A percentile compares a stretch with the other conserved stretches of the same genome.
Evolutionary conservation across 306 rosid genomes (phyloP).

Genomic region (Oxytropis ochrocephala): DNA sequence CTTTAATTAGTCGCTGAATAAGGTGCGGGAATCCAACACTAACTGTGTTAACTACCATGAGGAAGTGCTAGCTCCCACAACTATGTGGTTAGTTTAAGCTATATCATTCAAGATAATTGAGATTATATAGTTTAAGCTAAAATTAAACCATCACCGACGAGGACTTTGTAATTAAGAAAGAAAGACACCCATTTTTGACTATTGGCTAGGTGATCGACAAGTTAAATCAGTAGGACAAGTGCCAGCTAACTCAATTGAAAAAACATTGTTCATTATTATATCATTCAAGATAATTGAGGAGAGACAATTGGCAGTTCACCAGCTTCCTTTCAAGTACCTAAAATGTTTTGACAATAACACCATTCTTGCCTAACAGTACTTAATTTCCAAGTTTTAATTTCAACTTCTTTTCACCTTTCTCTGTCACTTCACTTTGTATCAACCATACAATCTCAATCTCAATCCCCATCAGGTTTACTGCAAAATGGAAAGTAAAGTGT

Average conservation of each 20-base stretch:
- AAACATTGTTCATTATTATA: conserved; percentile 14
- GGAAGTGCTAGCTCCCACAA: too few relatives aligned
- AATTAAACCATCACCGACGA: not conserved
- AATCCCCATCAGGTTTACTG: conserved; percentile 7
- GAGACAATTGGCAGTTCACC: conserved; percentile 23
- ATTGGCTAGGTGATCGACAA: not conserved
- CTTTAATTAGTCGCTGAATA: too few relatives aligned
- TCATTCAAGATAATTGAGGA: conserved; percentile 17
- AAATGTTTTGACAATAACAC: conserved; percentile 20
- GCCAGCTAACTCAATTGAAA: conserved; percentile 20
- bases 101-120: too few relatives aligned
- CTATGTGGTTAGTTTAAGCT: too few relatives aligned
- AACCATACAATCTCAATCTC: conserved; percentile 16
- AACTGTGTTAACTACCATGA: too few relatives aligned
- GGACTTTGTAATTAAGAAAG: not conserved
- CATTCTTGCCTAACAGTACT: conserved; percentile 21
- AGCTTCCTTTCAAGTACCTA: conserved; percentile 21
- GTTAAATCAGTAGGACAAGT: conserved; percentile 15
- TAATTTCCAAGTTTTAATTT: not conserved
- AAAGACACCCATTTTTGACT: conserved; percentile 4
- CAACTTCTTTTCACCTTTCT: conserved; percentile 3
- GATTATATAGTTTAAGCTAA: not conserved
- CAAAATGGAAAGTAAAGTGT: not conserved
- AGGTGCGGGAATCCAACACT: too few relatives aligned
- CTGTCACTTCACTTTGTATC: not conserved